Evolutionary conservation across 2,329 filamentous ascomycete species (phyloP), one percentile per base, ranked within the genome.

Genomic region (Phoma sp.): DNA sequence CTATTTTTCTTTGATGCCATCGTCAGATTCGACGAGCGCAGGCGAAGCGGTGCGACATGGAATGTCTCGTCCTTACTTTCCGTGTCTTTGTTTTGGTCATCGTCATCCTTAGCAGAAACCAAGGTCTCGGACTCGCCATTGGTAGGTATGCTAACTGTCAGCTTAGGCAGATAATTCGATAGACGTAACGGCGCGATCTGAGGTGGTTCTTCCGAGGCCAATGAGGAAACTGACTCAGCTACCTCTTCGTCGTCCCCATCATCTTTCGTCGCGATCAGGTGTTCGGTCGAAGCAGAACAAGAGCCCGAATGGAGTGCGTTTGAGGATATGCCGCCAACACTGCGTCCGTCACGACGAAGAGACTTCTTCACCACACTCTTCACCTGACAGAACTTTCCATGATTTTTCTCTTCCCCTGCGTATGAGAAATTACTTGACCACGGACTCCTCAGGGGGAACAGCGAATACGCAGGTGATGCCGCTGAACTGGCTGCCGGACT

Each of bases 91-190:
- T 19, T 2, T 10, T 43, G 25, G 6, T 17, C 21, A 6, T 19
- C 19, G n/a, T 6, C 6, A 4, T 46, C 15, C 6, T 25, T 29
- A 17, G 22, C 25, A 10, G 25, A 1, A 8, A 38, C 4, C 4
- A 27, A 24, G 24, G 17, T 13, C 19, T 21, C 21, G 6, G 17
- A 13, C 2, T 45, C 24, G 27, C 39, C 47, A 4, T 45, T 36
- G 31, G 10, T 31, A 13, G 44, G 35, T 15, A 49, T 29, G 27
- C 12, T 31, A n/a, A 45, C 40, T 2, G n/a, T 33, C 2, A 50
- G 36, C 7, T 22, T 36, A n/a, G 45, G 46, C 15, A 50, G 15
- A 12, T 46, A 32, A 17, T 33, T 55, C 29, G 52, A 45, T 15
- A 15, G 45, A 8, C 35, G 19, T 17, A 38, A 17, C 19, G 36